Evolutionary conservation across 2,329 filamentous ascomycete species (phyloP).

Genomic region (Calonectria hongkongensis): DNA sequence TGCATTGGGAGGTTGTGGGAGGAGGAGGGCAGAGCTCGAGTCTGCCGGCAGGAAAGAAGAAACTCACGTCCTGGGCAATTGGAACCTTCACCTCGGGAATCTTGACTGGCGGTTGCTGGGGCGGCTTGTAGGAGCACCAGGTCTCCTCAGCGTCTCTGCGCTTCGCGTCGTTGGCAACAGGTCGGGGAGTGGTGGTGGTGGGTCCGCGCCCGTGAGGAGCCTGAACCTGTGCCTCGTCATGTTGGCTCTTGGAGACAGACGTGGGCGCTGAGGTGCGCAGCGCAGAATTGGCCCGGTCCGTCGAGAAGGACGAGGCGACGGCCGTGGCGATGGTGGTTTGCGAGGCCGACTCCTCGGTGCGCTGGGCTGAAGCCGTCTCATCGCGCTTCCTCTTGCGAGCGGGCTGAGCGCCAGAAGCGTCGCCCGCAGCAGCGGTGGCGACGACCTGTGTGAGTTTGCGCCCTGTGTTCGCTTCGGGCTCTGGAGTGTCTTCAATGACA

Average conservation of each 20-base stretch:
- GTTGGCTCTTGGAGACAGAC: constrained; percentile 73
- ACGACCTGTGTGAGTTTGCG: constrained; percentile 60
- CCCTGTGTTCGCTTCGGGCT: constrained; percentile 60
- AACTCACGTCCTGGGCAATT: constrained; percentile 18
- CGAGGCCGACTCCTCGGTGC: constrained; percentile 42
- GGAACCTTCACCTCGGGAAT: constrained; percentile 18
- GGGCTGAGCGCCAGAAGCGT: constrained; percentile 2
- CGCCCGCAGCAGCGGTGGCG: not conserved
- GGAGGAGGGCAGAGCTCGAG: too few relatives aligned
- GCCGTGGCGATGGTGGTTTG: constrained; percentile 73
- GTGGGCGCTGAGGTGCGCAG: constrained; percentile 85
- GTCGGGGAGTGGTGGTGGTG: constrained; percentile 82
- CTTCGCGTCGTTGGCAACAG: constrained; percentile 87
- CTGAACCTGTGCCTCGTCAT: constrained; percentile 79
- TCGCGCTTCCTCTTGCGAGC: constrained; percentile 19
- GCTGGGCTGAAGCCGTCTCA: constrained; percentile 1
- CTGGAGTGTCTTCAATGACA: constrained; percentile 85
- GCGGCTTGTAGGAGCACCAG: constrained; percentile 87
- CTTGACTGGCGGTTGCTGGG: constrained; percentile 72
- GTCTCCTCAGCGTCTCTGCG: constrained; percentile 85
- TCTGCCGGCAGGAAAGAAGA: not conserved
- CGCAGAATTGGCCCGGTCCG: constrained; percentile 82
- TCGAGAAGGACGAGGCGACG: constrained; percentile 82
- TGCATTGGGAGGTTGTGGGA: not conserved
- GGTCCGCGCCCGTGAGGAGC: constrained; percentile 90